Percentiles rank a stretch among this genome's conserved stretches.
These are phyloP conservation scores for Colletotrichum kahawae DNA, from an alignment of 2,329 filamentous ascomycete species.

Conservation along the genomic window DNA sequence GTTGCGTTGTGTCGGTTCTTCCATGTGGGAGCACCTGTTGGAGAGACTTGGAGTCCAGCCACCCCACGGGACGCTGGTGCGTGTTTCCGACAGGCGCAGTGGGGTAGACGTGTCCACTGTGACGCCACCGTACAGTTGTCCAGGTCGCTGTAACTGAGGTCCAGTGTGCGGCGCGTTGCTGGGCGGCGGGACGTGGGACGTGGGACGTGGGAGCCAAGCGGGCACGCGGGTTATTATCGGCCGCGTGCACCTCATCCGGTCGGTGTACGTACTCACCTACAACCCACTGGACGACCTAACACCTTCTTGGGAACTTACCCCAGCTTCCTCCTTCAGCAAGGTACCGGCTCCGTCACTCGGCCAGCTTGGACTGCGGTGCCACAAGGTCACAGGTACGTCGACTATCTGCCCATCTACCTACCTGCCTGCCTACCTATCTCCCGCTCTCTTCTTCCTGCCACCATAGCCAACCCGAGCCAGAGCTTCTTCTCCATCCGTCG, in stretches of 20 bases:
- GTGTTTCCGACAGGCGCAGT: conserved; percentile 14
- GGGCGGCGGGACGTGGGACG: neutral
- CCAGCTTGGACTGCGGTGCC: neutral
- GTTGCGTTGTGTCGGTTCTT: neutral
- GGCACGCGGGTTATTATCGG: conserved; percentile 15
- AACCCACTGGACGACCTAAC: neutral
- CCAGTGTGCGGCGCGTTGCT: conserved; percentile 1
- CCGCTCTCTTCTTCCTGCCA: neutral
- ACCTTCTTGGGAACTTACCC: neutral
- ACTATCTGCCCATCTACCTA: neutral
- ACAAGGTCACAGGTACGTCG: neutral
- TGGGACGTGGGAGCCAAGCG: neutral
- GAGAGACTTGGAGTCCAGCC: neutral
- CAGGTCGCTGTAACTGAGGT: neutral
- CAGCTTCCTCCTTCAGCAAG: neutral
- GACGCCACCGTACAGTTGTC: neutral
- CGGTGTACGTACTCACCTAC: neutral
- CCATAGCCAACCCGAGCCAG: neutral
- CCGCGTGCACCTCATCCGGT: conserved; percentile 2
- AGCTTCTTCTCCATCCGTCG: conserved; percentile 3
- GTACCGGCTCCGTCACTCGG: neutral
- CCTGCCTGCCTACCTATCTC: neutral
- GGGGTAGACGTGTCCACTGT: conserved; percentile 3
- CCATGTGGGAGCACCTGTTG: neutral
- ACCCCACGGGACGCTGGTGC: conserved; percentile 17